Evolutionary conservation across 1,284 basidiomycete genomes (phyloP).

Genomic region (Ustilago esculenta): DNA sequence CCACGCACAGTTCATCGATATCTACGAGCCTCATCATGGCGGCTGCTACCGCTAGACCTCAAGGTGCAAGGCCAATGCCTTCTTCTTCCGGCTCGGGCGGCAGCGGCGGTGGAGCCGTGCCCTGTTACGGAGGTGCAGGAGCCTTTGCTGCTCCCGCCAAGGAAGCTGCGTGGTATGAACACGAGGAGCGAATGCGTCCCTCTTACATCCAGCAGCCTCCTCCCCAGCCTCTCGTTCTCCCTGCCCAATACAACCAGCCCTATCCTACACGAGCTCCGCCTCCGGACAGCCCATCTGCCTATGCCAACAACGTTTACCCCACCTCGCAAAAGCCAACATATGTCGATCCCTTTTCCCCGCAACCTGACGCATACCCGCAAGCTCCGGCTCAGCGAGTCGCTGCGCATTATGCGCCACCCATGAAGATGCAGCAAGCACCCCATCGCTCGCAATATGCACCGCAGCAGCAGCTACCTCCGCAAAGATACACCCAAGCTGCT

Average conservation of each 20-base stretch:
- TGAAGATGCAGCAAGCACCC: conserved; percentile 2
- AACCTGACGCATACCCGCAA: conserved; percentile 19
- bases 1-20: too few relatives aligned
- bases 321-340: conserved; percentile 8
- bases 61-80: conserved; percentile 45
- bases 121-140: conserved; percentile 14
- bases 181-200: conserved; percentile 58
- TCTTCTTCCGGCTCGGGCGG: conserved; percentile 33
- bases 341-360: conserved; percentile 11
- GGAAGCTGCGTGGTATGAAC: conserved; percentile 61
- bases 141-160: conserved; percentile 18
- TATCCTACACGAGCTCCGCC: conserved; percentile 20
- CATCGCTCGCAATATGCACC: conserved; percentile 27
- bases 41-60: conserved; percentile 27
- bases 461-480: conserved; percentile 17
- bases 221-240: conserved; percentile 22
- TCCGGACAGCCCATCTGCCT: conserved; percentile 24
- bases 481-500: conserved; percentile 14
- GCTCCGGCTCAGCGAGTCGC: conserved; percentile 10
- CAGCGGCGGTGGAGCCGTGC: conserved; percentile 13
- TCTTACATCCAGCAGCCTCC: conserved; percentile 56
- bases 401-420: conserved; percentile 6
- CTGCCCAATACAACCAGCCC: conserved; percentile 27
- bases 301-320: conserved; percentile 9
- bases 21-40: conserved; percentile 20